Evolutionary conservation across 2,329 filamentous ascomycete genomes (phyloP), one percentile per base, ranked within the genome.

Genomic region (Penicillium thymicola): DNA sequence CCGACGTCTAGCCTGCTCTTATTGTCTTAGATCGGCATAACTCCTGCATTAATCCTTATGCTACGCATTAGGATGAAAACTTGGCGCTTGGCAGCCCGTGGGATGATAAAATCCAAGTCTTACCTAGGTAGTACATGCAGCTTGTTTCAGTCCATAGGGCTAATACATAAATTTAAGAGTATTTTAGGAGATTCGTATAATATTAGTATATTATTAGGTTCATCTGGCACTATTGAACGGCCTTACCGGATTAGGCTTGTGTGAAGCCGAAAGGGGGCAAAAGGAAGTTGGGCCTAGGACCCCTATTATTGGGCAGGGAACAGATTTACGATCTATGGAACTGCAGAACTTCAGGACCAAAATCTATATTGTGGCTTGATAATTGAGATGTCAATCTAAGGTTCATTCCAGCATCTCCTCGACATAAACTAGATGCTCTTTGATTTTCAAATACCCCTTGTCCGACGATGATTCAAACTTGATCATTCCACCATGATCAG

Each of bases 401-500:
- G n/a, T 6, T 25, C 9, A 11, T 13, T 51, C 21, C 21, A 51
- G 11, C 18, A 23, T 45, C 43, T 32, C 16, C 4, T 25, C 27
- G 6, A 57, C 53, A 23, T 49, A 27, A 16, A 52, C 21, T 14
- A 61, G 14, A 25, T 52, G 42, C 4, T 44, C 37, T 41, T 52
- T 62, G 14, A 63, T 40, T 45, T 48, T 51, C 41, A 58, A 13
- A 49, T 63, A 62, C 2, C 55, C 53, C 16, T 32, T 48, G 1
- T 45, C 43, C 28, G n/a, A 21, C 0, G 43, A 14, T 11, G 59
- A 57, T 21, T 54, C 53, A 41, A 69, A 71, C 41, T 67, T 69
- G 6, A 61, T 63, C 65, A 70, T 70, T 21, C 60, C 52, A 42
- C 53, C 59, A 50, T 71, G 67, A 42, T 65, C 62, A 30, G 54